These are phyloP conservation scores for Fragaria ananassa DNA, from an alignment of 306 rosid genomes.

Conservation along the genomic window DNA sequence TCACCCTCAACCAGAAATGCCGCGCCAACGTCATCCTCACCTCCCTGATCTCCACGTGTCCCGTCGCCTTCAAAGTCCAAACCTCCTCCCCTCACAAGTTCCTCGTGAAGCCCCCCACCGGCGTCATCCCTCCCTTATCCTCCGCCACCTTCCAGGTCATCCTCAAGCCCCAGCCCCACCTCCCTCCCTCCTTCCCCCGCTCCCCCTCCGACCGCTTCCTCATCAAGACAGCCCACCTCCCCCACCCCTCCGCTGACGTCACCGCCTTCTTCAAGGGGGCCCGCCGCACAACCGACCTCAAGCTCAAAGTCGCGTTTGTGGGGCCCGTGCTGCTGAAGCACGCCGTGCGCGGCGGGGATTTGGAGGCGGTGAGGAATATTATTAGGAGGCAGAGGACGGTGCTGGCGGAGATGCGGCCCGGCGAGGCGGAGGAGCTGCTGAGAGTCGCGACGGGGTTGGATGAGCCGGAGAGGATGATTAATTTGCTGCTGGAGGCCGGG, in stretches of 20 bases:
- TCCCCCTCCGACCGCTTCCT: constrained; percentile 72
- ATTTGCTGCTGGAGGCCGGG: constrained; percentile 63
- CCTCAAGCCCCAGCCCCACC: constrained; percentile 66
- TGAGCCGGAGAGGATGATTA: constrained; percentile 56
- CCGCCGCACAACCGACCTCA: constrained; percentile 28
- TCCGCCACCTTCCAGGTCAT: constrained; percentile 60
- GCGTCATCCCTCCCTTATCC: constrained; percentile 55
- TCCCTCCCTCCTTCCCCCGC: constrained; percentile 62
- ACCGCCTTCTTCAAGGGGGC: constrained; percentile 31
- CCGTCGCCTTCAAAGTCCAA: constrained; percentile 71
- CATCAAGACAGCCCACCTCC: constrained; percentile 31
- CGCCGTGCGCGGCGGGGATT: constrained; percentile 44
- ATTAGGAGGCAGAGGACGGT: constrained; percentile 55
- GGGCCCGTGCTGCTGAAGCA: constrained; percentile 53
- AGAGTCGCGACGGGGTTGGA: constrained; percentile 55
- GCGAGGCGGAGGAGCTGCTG: constrained; percentile 47
- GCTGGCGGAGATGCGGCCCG: constrained; percentile 34
- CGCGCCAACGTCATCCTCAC: constrained; percentile 56
- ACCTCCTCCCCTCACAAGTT: constrained; percentile 73
- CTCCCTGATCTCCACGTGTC: constrained; percentile 37
- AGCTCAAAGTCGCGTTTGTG: constrained; percentile 61
- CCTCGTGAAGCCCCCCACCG: constrained; percentile 71
- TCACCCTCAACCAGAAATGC: constrained; percentile 54
- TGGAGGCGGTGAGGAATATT: constrained; percentile 49
- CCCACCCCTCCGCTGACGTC: background rate